Base-by-base conservation (phyloP, 176 grass and related monocot genomes). In the Phoenix roebelenii region DNA sequence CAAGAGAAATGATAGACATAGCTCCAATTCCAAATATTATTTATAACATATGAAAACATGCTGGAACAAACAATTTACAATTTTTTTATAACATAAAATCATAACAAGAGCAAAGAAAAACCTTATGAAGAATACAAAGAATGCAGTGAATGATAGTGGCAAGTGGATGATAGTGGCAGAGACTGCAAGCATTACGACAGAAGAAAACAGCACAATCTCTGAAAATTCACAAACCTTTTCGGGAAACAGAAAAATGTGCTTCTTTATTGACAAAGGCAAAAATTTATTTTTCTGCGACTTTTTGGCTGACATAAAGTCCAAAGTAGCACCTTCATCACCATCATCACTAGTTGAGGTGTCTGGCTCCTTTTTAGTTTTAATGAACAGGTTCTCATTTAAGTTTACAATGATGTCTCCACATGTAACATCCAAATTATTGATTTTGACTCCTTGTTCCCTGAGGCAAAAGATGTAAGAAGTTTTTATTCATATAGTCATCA, bases 161-260 rank as follows among this genome's bases (percentile, higher is more conserved):
- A 44, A 20, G 20, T 44, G 35, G 10, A 44, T 12, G 35, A 44
- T 10, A 44, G 7, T 3, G 9, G 7, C 2, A 14, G 35, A 44
- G 10, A 44, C 35, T 44, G 7, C 35, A 44, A 44, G 10, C 10
- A 44, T 2, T 44, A 44, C 10, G 10, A 44, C 35, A 44, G 35
- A 44, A 12, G 6, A 44, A 12, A 77, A 49, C 30, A 64, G 15
- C 51, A 61, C 15, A 62, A 66, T 20, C 67, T 52, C 63, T 65
- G 50, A 56, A 76, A 78, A 54, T 54, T 70, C 66, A 79, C 76
- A 72, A 82, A 96, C 92, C 92, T 96, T 85, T 82, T 90, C 92
- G 68, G 87, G 83, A 80, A 90, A 55, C 67, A 83, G 53, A 85
- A 73, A 51, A 58, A 85, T 82, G 72, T 90, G 76, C 67, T 96